Evolutionary conservation across 2,329 filamentous ascomycete genomes (phyloP).

Genomic region (Pseudogymnoascus sp.): DNA sequence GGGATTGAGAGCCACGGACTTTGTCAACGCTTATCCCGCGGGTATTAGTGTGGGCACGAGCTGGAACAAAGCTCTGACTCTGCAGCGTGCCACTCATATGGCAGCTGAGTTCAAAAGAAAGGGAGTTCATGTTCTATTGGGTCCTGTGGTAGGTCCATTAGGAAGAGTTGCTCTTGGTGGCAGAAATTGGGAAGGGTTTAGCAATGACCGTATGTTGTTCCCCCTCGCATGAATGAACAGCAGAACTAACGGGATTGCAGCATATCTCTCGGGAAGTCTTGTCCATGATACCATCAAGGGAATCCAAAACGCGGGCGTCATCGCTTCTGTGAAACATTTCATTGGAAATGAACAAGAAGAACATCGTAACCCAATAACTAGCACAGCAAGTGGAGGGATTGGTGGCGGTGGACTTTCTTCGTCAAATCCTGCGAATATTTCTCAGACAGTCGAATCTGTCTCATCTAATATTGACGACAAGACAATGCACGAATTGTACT

Average conservation of each 20-base stretch:
- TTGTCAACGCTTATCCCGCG: constrained; percentile 78
- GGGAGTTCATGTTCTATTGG: constrained; percentile 69
- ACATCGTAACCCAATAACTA: constrained; percentile 24
- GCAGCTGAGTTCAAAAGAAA: constrained; percentile 65
- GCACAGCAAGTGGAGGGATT: constrained; percentile 52
- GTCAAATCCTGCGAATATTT: constrained; percentile 33
- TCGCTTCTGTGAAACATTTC: constrained; percentile 45
- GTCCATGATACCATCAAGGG: constrained; percentile 70
- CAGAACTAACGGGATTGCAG: not conserved
- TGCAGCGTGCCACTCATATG: constrained; percentile 68
- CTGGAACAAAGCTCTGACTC: constrained; percentile 83
- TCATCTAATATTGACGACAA: constrained; percentile 75
- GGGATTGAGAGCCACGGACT: constrained; percentile 75
- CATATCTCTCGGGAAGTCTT: constrained; percentile 76
- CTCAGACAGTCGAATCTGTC: constrained; percentile 62
- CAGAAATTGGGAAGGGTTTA: constrained; percentile 89
- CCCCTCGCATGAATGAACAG: not conserved
- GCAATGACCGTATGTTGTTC: constrained; percentile 52
- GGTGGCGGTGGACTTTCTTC: constrained; percentile 44
- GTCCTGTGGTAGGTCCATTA: constrained; percentile 76
- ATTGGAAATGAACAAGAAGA: constrained; percentile 70
- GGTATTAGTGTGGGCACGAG: constrained; percentile 85
- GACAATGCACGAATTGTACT: constrained; percentile 70
- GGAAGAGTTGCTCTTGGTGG: constrained; percentile 81
- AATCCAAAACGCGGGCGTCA: constrained; percentile 60